Percentiles rank a stretch among this genome's conserved stretches.
phyloP scores from a whole-genome alignment of 805 yeast genomes.

The Saccharomycopsis guyanensis region DNA sequence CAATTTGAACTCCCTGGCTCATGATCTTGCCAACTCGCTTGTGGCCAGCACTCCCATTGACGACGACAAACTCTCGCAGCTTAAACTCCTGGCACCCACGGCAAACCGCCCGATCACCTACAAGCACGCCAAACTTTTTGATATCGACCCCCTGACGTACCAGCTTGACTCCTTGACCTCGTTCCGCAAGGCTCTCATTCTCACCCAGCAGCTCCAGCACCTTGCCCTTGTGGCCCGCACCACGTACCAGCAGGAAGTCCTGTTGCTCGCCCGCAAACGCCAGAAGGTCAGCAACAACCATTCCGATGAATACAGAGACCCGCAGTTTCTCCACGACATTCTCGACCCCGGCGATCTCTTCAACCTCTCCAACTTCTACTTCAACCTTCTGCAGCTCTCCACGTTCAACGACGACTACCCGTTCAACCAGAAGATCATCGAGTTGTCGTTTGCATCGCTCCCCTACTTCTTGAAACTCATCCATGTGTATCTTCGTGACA shows the following conservation, averaged over 20 bases:
- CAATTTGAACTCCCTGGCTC: slow-evolving; percentile 10
- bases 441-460: slow-evolving; percentile 13
- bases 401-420: slow-evolving; percentile 16
- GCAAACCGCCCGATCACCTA: neutral
- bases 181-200: slow-evolving; percentile 8
- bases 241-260: slow-evolving; percentile 12
- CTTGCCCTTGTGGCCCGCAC: slow-evolving; percentile 5
- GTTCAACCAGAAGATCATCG: slow-evolving; percentile 15
- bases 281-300: slow-evolving; percentile 2
- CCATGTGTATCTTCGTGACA: slow-evolving; percentile 11
- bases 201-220: slow-evolving; percentile 16
- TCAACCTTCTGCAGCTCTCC: slow-evolving; percentile 8
- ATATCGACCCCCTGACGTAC: slow-evolving; percentile 6
- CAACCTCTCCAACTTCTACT: slow-evolving; percentile 15
- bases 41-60: slow-evolving; percentile 9
- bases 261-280: slow-evolving; percentile 8
- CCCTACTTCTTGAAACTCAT: slow-evolving; percentile 15
- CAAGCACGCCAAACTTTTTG: slow-evolving; percentile 3
- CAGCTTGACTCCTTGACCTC: neutral
- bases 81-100: neutral
- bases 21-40: slow-evolving; percentile 11
- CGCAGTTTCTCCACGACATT: slow-evolving; percentile 15
- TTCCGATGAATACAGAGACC: slow-evolving; percentile 10
- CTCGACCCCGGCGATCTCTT: slow-evolving; percentile 18
- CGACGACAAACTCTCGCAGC: slow-evolving; percentile 4